Evolutionary conservation across 495 filamentous ascomycete genomes (phyloP).

Genomic region (Penicillium dipodomyicola): DNA sequence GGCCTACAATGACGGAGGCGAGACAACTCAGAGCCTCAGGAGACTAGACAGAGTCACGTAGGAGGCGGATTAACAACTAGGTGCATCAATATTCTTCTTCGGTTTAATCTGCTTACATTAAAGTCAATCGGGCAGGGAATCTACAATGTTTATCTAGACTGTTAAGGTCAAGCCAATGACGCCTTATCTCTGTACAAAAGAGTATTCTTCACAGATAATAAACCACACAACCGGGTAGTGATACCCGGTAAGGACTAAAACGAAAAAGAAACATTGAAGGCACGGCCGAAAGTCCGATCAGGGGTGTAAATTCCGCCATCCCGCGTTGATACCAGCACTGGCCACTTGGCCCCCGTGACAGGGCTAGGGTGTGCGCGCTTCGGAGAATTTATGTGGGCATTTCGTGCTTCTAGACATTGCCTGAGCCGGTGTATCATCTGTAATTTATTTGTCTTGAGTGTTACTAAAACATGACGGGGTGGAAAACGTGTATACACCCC

Average conservation of each 20-base stretch:
- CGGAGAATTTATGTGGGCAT: constrained; percentile 20
- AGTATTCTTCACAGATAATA: constrained; percentile 1
- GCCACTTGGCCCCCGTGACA: constrained; percentile 16
- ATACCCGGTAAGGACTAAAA: background rate
- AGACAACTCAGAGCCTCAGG: constrained; percentile 1
- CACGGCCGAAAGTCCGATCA: constrained; percentile 24
- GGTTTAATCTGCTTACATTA: background rate
- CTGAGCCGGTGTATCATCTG: constrained; percentile 13
- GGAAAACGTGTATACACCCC: background rate
- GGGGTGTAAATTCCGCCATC: constrained; percentile 6
- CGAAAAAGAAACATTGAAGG: background rate
- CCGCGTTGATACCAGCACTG: constrained; percentile 28
- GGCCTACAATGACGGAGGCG: constrained; percentile 6
- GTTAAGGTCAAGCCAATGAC: background rate
- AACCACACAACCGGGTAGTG: background rate
- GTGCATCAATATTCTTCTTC: background rate
- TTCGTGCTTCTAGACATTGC: background rate
- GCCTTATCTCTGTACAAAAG: background rate
- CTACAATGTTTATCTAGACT: background rate
- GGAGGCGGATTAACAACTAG: background rate
- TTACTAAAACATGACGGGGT: background rate
- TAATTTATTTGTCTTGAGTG: constrained; percentile 1
- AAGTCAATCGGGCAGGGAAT: background rate
- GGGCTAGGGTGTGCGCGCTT: constrained; percentile 14
- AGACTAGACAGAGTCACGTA: background rate